These are phyloP conservation scores for Geotrichum carabidarum DNA, from an alignment of 1,139 yeast species.

Conservation along the genomic window DNA sequence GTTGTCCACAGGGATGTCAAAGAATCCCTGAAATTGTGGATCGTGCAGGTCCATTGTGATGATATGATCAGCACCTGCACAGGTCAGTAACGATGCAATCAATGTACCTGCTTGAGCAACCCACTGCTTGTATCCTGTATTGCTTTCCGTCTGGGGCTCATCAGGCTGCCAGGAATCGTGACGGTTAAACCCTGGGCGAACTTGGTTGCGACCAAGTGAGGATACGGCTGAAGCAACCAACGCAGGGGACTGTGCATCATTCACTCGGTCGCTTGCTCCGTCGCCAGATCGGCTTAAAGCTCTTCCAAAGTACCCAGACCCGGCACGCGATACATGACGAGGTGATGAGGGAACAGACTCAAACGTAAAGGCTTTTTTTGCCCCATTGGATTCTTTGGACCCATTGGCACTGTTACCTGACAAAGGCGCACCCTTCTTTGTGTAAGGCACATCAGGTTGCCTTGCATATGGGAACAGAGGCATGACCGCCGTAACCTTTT, in stretches of 20 bases:
- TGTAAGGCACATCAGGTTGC: slow-evolving; percentile 93
- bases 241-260: neutral
- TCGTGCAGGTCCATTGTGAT: slow-evolving; percentile 98
- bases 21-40: slow-evolving; percentile 87
- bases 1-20: slow-evolving; percentile 89
- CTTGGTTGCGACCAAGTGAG: neutral
- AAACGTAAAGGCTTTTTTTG: slow-evolving; percentile 41
- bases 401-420: slow-evolving; percentile 10
- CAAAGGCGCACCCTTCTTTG: slow-evolving; percentile 60
- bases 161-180: slow-evolving; percentile 23
- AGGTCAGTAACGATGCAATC: slow-evolving; percentile 77
- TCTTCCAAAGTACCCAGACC: no score
- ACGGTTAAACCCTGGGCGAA: slow-evolving; percentile 14
- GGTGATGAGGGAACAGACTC: slow-evolving; percentile 67
- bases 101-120: slow-evolving; percentile 92
- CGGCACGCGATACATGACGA: no score
- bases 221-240: slow-evolving; percentile 7
- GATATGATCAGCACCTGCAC: slow-evolving; percentile 95
- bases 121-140: slow-evolving; percentile 86
- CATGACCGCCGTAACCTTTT: slow-evolving; percentile 86
- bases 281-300: no score
- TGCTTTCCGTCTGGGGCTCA: slow-evolving; percentile 29
- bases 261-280: neutral
- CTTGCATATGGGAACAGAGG: slow-evolving; percentile 94
- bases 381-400: neutral